Conservation (phyloP, 345 rosid species). For the Dipteronia sinensis region DNA sequence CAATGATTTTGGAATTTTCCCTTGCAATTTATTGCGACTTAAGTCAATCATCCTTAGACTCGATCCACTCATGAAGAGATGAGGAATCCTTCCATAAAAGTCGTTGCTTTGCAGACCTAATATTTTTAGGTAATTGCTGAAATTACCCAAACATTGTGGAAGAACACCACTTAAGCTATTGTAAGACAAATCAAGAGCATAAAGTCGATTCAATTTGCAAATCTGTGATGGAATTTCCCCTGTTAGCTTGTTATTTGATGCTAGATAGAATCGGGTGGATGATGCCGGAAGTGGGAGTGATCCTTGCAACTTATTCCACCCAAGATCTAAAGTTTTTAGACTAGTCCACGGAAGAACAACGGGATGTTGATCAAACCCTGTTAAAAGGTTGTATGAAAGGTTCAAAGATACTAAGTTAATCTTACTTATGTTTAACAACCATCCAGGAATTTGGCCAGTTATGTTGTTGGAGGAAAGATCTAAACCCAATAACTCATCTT, state of each 20-base stretch:
- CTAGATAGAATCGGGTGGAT: rapidly evolving
- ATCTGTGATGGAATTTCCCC: conserved; percentile 21
- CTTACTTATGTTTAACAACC: not conserved
- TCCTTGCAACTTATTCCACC: not conserved
- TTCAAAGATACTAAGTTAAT: not conserved
- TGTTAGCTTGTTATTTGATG: conserved; percentile 14
- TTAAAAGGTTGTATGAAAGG: not conserved
- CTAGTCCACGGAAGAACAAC: not conserved
- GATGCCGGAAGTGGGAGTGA: conserved; percentile 21
- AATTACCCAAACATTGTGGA: too few species aligned
- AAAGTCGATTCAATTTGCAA: too few species aligned
- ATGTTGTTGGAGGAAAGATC: not conserved
- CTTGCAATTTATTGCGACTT: conserved; percentile 5
- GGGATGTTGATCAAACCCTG: too few species aligned
- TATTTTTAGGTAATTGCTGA: too few species aligned
- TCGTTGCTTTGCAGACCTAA: too few species aligned
- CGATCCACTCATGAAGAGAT: not conserved
- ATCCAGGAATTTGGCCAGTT: not conserved
- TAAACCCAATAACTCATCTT: not conserved
- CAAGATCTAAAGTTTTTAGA: not conserved
- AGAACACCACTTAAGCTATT: too few species aligned
- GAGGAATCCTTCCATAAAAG: not conserved
- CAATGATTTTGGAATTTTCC: not conserved
- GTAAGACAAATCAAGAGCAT: too few species aligned
- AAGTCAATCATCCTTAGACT: conserved; percentile 19